Evolutionary conservation across 345 rosid genomes (phyloP).

Genomic region (Moringa oleifera): DNA sequence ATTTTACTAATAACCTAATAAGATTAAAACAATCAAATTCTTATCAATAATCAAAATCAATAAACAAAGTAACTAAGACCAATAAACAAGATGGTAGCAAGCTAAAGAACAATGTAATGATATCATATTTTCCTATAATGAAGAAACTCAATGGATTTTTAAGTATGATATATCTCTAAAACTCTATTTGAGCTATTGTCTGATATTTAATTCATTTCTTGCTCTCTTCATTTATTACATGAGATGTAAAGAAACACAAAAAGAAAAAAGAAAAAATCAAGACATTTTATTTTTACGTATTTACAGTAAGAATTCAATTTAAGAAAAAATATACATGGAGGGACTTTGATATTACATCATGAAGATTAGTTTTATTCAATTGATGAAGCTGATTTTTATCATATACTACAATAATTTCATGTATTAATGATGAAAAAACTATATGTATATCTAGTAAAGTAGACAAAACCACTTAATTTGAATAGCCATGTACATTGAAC

Average conservation of each 20-base stretch:
- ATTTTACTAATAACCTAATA: no score
- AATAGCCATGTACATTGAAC: constrained; percentile 29
- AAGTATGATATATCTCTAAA: constrained; percentile 26
- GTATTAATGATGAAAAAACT: constrained; percentile 5
- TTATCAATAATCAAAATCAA: no score
- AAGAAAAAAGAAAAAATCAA: background rate
- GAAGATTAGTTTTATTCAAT: constrained; percentile 27
- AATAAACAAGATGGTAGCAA: no score
- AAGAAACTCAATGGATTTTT: constrained; percentile 23
- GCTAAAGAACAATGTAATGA: no score
- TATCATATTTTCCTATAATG: no score
- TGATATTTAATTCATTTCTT: constrained; percentile 20
- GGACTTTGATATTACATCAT: constrained; percentile 41
- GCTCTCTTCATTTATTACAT: constrained; percentile 18
- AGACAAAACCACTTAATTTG: background rate
- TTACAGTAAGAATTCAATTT: background rate
- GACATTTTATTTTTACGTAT: background rate
- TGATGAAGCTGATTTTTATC: constrained; percentile 12
- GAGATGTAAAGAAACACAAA: background rate
- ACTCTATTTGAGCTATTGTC: constrained; percentile 17
- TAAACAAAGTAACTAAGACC: no score
- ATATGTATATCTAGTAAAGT: background rate
- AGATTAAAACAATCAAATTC: no score
- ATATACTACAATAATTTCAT: constrained; percentile 29
- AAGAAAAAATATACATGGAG: constrained; percentile 20